Conservation (phyloP, 2,329 filamentous ascomycete species). For the Ceratocystis destructans region DNA sequence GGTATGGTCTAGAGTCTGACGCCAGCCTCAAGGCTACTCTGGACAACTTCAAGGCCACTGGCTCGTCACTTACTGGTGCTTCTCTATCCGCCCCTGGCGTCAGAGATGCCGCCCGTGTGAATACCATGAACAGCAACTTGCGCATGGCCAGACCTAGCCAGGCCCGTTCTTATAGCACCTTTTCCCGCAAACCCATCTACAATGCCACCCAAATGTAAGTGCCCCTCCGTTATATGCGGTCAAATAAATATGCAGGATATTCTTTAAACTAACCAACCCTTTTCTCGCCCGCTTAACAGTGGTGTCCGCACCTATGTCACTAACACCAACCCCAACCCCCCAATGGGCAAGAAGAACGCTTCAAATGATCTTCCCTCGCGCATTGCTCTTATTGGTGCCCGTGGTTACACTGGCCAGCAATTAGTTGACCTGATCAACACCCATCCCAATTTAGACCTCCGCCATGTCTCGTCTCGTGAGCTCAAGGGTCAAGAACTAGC, state of each 20-base stretch:
- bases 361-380: conserved; percentile 67
- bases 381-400: conserved; percentile 77
- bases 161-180: conserved; percentile 51
- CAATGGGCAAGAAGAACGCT: conserved; percentile 74
- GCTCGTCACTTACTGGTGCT: conserved; percentile 75
- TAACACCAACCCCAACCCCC: conserved; percentile 76
- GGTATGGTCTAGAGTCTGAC: conserved; percentile 76
- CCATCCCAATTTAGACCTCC: conserved; percentile 80
- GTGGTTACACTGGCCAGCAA: conserved; percentile 87
- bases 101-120: conserved; percentile 56
- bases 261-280: neutral
- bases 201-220: conserved; percentile 18
- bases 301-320: conserved; percentile 29
- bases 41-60: conserved; percentile 70
- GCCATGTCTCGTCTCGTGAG: conserved; percentile 86
- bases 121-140: conserved; percentile 15
- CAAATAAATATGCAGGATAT: neutral
- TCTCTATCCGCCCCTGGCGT: conserved; percentile 80
- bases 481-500: conserved; percentile 73
- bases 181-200: conserved; percentile 27
- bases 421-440: conserved; percentile 75
- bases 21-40: conserved; percentile 74
- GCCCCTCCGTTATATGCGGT: neutral
- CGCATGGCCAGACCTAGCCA: conserved; percentile 11
- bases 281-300: neutral